Base-by-base conservation (phyloP, 768 basidiomycete species). In the Kwoniella pini region DNA sequence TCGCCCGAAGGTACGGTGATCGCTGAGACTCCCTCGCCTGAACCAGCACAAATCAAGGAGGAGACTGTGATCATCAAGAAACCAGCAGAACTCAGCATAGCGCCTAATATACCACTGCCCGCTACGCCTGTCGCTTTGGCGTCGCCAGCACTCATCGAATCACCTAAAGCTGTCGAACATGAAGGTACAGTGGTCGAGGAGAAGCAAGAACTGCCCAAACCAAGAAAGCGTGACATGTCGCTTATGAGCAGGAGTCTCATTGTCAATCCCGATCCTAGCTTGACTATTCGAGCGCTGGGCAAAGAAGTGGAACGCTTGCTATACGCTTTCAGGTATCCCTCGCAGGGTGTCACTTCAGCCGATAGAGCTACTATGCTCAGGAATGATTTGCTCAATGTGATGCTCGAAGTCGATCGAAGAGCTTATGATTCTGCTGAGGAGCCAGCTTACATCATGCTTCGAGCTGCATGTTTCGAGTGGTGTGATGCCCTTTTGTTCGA, bases 151-250 rank as follows among this genome's bases (percentile, higher is more conserved):
- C 17, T 54, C 19, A 57, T 58, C 30, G 68, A 80, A 73, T 61
- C 80, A 77, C 64, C 84, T 82, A 46, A 76, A 74, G 54, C 33
- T 36, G 33, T 36, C 33, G 33, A 42, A 3, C 51, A 45, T 44
- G 54, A 52, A 12, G 89, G 7, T 15, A 36, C 7, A 15, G 33
- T 36, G 33, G 33, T 81, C 19, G 76, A 72, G 12, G 80, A 77
- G 12, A 81, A 81, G 46, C 90, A 90, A 21, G 82, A 80, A 71
- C 92, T 94, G 77, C 93, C 91, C 67, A 93, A 85, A 13, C 91
- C 92, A 36, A 96, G 79, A 1, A 90, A 87, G 60, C 85, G 83
- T 63, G 92, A 93, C 79, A 93, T 91, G 69, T 87, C 90, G 73
- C 91, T 98, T 76, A 31, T 53, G 51, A 46, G 39, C 40, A 56